Evolutionary conservation across 2,329 filamentous ascomycete species (phyloP), one percentile per base, ranked within the genome.

Genomic region (Calcarisporium arbuscula): DNA sequence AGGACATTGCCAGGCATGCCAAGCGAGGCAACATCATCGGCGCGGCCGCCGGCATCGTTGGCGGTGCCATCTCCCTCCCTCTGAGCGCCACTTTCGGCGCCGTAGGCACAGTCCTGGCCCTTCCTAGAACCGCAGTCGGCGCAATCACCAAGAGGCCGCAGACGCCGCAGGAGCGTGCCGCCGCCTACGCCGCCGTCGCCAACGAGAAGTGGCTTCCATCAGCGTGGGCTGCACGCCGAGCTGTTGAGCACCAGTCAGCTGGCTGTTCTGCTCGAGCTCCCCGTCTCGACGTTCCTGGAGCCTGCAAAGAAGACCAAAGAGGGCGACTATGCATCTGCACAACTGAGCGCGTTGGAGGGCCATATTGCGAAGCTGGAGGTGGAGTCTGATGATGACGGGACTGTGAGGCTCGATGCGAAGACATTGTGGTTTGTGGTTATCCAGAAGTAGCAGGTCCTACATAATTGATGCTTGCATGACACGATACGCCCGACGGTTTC

Each of bases 131-230:
- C 0, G 54, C 59, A 0, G 32, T 61, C 3, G 48, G 48, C 2
- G 64, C 63, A 0, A 50, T 57, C 2, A 39, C 53, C 3, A 53
- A 47, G 32, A 60, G 54, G 43, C 65, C 67, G 1, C 56, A 56
- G 43, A 65, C 65, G 0, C 57, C 65, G 0, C 48, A 55, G 3
- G 58, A 66, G 40, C 48, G 67, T 8, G 65, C 64, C 1, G 49
- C 52, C 5, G 60, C 60, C 0, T 70, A 70, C 32, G 47, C 59
- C 0, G 49, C 51, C 4, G 62, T 63, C 1, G 65, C 63, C 1
- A 68, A 68, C 32, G 46, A 49, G 28, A 54, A 68, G 35, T 70
- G 65, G 67, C 41, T 71, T n/a, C 9, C 40, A 51, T 12, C 43
- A 46, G 14, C 50, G 67, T 4, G 61, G 64, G 0, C 44, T 70